A percentile compares a stretch with the other conserved stretches of the same genome.
phyloP scores from a whole-genome alignment of 2,329 filamentous ascomycete genomes.

The Aspergillus melleus region DNA sequence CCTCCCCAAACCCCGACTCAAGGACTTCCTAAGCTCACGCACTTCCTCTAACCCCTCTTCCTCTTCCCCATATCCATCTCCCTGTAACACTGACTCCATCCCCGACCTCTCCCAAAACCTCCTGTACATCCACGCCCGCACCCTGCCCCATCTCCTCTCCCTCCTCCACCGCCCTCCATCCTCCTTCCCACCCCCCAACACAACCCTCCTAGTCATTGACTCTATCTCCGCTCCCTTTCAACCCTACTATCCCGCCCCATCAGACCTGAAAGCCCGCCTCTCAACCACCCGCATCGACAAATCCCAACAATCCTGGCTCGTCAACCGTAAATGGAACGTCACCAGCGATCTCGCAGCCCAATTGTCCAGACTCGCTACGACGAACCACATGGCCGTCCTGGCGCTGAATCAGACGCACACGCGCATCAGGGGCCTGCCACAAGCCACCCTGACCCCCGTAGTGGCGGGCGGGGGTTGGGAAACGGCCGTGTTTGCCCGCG shows the following conservation, averaged over 20 bases:
- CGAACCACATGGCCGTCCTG: slow-evolving; percentile 71
- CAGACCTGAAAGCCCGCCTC: slow-evolving; percentile 34
- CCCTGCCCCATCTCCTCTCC: slow-evolving; percentile 67
- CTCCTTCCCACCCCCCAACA: slow-evolving; percentile 61
- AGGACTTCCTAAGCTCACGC: slow-evolving; percentile 43
- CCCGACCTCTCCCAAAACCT: slow-evolving; percentile 52
- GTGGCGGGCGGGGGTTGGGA: slow-evolving; percentile 80
- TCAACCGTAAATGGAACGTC: slow-evolving; percentile 55
- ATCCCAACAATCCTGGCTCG: slow-evolving; percentile 40
- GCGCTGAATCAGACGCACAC: slow-evolving; percentile 79
- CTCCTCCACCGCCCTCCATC: slow-evolving; percentile 68
- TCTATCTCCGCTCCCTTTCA: slow-evolving; percentile 75
- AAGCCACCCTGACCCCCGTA: slow-evolving; percentile 70
- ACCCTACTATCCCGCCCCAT: slow-evolving; percentile 68
- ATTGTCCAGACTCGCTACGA: slow-evolving; percentile 70
- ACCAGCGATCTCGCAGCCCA: slow-evolving; percentile 63
- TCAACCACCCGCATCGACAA: slow-evolving; percentile 36
- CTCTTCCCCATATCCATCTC: slow-evolving; percentile 10
- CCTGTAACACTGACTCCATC: slow-evolving; percentile 2
- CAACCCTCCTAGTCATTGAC: slow-evolving; percentile 74
- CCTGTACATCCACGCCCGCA: slow-evolving; percentile 62
- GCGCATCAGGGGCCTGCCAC: slow-evolving; percentile 67
- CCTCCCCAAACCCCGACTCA: slow-evolving; percentile 50
- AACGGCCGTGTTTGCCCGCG: slow-evolving; percentile 67
- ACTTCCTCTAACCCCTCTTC: not conserved